Percentiles rank a stretch among this genome's conserved stretches.
These are phyloP conservation scores for Irpex rosettiformis DNA, from an alignment of 1,284 basidiomycete species.

Conservation along the genomic window DNA sequence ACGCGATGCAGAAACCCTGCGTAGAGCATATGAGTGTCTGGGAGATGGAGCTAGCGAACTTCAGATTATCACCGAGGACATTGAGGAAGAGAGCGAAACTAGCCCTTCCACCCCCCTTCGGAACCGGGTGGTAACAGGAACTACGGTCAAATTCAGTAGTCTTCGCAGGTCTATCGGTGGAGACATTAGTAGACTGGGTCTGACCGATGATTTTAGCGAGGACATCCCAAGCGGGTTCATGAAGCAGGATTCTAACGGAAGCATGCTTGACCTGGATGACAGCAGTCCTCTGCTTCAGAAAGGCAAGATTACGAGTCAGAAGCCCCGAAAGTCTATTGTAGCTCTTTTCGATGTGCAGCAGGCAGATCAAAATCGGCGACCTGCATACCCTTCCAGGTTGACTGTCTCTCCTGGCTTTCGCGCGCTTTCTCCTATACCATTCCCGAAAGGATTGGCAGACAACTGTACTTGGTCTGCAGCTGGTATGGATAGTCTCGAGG, in stretches of 20 bases:
- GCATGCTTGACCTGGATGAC: background rate
- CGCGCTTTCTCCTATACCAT: slow-evolving; percentile 6
- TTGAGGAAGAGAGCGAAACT: slow-evolving; percentile 13
- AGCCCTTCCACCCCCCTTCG: background rate
- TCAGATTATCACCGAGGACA: slow-evolving; percentile 38
- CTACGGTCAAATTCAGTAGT: slow-evolving; percentile 43
- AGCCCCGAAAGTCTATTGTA: slow-evolving; percentile 57
- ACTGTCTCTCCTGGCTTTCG: slow-evolving; percentile 21
- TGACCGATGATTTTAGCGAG: slow-evolving; percentile 21
- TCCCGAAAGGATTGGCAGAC: slow-evolving; percentile 11
- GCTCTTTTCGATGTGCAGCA: slow-evolving; percentile 51
- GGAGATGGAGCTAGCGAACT: slow-evolving; percentile 50
- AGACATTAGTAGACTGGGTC: slow-evolving; percentile 21
- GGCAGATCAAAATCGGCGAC: background rate
- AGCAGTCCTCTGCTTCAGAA: background rate
- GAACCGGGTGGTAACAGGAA: slow-evolving; percentile 13
- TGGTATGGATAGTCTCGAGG: slow-evolving; percentile 21
- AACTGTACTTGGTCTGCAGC: slow-evolving; percentile 25
- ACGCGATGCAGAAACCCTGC: slow-evolving; percentile 67
- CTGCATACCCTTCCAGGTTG: slow-evolving; percentile 17
- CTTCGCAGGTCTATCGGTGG: slow-evolving; percentile 37
- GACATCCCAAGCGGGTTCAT: slow-evolving; percentile 30
- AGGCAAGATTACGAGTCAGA: slow-evolving; percentile 16
- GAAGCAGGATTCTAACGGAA: slow-evolving; percentile 32
- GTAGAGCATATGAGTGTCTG: slow-evolving; percentile 68